Evolutionary conservation across 2,329 filamentous ascomycete species (phyloP).

Genomic region (Aspergillus costaricaensis): DNA sequence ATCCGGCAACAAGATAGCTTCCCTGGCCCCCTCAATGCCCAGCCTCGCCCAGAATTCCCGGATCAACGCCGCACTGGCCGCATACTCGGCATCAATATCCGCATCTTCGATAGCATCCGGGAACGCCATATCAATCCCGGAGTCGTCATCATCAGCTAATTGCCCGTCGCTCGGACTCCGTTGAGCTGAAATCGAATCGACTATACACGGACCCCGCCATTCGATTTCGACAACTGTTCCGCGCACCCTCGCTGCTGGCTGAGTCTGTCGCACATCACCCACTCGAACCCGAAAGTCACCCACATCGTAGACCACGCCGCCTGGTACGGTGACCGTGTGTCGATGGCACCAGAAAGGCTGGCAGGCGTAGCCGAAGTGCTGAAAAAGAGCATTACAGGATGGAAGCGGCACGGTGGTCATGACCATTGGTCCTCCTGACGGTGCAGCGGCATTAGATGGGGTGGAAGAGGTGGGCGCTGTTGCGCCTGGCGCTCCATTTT

Average conservation of each 20-base stretch:
- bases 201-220: conserved; percentile 42
- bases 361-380: conserved; percentile 44
- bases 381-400: conserved; percentile 39
- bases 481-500: neutral
- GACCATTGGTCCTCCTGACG: conserved; percentile 29
- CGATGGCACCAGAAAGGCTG: conserved; percentile 47
- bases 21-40: conserved; percentile 39
- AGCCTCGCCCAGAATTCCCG: conserved; percentile 45
- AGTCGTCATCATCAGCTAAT: conserved; percentile 22
- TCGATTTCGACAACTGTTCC: conserved; percentile 50
- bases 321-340: conserved; percentile 39
- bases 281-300: conserved; percentile 47
- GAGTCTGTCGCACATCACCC: conserved; percentile 46
- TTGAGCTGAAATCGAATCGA: conserved; percentile 25
- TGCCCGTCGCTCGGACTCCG: neutral
- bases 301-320: conserved; percentile 44
- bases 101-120: conserved; percentile 35
- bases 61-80: conserved; percentile 38
- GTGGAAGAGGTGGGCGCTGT: neutral
- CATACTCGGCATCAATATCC: conserved; percentile 43
- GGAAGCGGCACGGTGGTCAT: conserved; percentile 43
- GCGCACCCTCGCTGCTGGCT: conserved; percentile 38
- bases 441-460: conserved; percentile 4
- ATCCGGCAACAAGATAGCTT: conserved; percentile 46
- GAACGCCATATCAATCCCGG: conserved; percentile 30